These are phyloP conservation scores for Aspergillus sp. DNA, from an alignment of 2,329 filamentous ascomycete genomes.

Conservation along the genomic window DNA sequence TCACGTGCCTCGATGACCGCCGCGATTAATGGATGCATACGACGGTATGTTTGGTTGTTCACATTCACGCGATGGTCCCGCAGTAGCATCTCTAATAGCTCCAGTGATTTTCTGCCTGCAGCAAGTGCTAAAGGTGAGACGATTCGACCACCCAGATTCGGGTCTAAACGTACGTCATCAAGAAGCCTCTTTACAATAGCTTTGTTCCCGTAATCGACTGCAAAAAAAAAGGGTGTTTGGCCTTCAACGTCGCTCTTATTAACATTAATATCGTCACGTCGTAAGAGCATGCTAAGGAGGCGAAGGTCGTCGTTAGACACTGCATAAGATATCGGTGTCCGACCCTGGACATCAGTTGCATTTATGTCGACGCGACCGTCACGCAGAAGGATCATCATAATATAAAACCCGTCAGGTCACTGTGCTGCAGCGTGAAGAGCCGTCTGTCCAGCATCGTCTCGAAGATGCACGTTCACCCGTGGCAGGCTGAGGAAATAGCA, in stretches of 20 bases:
- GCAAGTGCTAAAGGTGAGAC: background rate
- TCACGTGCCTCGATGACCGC: background rate
- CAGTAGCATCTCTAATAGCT: background rate
- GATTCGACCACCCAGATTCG: background rate
- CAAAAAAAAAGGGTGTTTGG: background rate
- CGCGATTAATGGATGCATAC: background rate
- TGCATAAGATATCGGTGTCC: too few relatives aligned
- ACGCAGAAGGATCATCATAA: constrained; percentile 3
- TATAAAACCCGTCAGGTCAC: background rate
- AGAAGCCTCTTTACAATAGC: background rate
- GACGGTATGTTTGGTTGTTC: background rate
- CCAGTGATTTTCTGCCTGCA: background rate
- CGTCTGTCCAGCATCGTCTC: constrained; percentile 2
- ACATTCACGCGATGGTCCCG: background rate
- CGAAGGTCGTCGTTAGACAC: background rate
- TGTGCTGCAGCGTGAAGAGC: background rate
- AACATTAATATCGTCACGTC: background rate
- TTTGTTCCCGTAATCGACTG: background rate
- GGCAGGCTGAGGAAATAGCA: constrained; percentile 1
- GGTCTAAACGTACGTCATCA: background rate
- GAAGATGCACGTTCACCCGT: constrained; percentile 4
- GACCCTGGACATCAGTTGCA: background rate
- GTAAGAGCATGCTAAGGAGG: background rate
- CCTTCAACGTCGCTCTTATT: background rate
- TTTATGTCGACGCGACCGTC: constrained; percentile 3